Percentiles rank a stretch among this genome's conserved stretches.
Conservation (phyloP, 2,329 filamentous ascomycete genomes). For the Exophiala lecanii-corni region DNA sequence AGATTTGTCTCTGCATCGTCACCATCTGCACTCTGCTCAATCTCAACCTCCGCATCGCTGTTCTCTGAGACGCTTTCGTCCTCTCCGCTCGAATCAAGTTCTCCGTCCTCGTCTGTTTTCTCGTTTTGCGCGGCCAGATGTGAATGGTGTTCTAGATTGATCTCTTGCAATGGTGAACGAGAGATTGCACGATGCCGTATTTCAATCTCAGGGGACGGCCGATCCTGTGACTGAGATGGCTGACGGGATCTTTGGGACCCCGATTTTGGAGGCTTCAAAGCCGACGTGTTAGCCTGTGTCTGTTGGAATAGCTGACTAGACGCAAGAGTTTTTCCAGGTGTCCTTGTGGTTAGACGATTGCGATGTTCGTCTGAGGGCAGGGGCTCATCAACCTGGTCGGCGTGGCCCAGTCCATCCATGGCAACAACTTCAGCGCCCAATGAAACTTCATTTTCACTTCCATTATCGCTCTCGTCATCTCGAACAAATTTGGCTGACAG, state of each 20-base stretch:
- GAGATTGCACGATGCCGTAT: conserved; percentile 14
- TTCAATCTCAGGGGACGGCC: conserved; percentile 22
- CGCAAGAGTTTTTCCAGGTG: conserved; percentile 12
- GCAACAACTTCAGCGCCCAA: neutral
- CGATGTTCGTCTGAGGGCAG: neutral
- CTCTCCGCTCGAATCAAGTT: neutral
- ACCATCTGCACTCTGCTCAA: neutral
- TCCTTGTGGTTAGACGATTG: conserved; percentile 15
- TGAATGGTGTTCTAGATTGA: no score
- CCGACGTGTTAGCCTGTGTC: conserved; percentile 23
- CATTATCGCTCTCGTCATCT: conserved; percentile 19
- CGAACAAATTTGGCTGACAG: conserved; percentile 11
- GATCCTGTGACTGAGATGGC: conserved; percentile 14
- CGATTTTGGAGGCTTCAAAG: conserved; percentile 8
- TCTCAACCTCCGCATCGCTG: conserved; percentile 10
- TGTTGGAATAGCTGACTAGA: conserved; percentile 20
- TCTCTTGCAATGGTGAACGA: conserved; percentile 14
- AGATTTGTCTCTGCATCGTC: neutral
- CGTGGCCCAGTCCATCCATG: neutral
- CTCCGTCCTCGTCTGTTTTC: no score
- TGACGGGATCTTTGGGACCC: neutral
- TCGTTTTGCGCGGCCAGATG: no score
- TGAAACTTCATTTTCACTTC: conserved; percentile 4
- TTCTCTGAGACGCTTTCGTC: conserved; percentile 10
- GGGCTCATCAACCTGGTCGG: neutral